A percentile compares a stretch with the other conserved stretches of the same genome.
Evolutionary conservation across 2,329 filamentous ascomycete genomes (phyloP).

Genomic region (Microcyclospora tardicrescens): DNA sequence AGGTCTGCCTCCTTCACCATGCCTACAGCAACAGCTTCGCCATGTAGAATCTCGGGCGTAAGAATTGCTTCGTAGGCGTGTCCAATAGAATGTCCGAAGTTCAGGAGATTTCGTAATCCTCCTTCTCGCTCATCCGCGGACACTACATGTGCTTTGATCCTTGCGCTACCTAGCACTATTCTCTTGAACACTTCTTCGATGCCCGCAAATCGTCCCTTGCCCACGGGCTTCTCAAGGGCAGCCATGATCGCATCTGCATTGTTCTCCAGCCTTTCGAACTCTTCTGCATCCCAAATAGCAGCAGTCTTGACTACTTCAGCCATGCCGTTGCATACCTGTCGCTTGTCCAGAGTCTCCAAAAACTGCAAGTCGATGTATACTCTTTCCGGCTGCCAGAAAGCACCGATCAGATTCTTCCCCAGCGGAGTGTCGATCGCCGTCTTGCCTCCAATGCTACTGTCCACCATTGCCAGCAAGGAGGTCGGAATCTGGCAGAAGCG

Average conservation of each 20-base stretch:
- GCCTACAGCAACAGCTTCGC: conserved; percentile 89
- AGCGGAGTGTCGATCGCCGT: conserved; percentile 93
- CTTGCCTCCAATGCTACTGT: conserved; percentile 96
- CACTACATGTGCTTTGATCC: conserved; percentile 87
- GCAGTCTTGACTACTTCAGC: conserved; percentile 80
- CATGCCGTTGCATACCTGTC: conserved; percentile 98
- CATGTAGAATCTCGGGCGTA: conserved; percentile 88
- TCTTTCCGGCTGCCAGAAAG: conserved; percentile 90
- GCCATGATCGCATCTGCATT: conserved; percentile 66
- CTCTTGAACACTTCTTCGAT: conserved; percentile 43
- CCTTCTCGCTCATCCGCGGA: conserved; percentile 90
- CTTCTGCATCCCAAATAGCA: conserved; percentile 82
- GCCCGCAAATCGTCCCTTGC: conserved; percentile 49
- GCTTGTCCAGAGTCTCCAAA: conserved; percentile 73
- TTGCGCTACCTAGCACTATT: conserved; percentile 78
- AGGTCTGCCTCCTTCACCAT: conserved; percentile 98
- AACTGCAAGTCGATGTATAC: conserved; percentile 93
- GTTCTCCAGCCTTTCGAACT: conserved; percentile 73
- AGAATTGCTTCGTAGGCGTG: conserved; percentile 93
- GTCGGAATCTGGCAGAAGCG: conserved; percentile 95
- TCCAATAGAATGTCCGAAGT: conserved; percentile 96
- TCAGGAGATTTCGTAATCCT: conserved; percentile 83
- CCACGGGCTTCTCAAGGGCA: conserved; percentile 50
- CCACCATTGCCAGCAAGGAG: conserved; percentile 90
- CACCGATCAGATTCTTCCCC: conserved; percentile 89